These are phyloP conservation scores for Aspergillus quadrilineatus DNA, from an alignment of 2,329 filamentous ascomycete genomes.

Conservation along the genomic window DNA sequence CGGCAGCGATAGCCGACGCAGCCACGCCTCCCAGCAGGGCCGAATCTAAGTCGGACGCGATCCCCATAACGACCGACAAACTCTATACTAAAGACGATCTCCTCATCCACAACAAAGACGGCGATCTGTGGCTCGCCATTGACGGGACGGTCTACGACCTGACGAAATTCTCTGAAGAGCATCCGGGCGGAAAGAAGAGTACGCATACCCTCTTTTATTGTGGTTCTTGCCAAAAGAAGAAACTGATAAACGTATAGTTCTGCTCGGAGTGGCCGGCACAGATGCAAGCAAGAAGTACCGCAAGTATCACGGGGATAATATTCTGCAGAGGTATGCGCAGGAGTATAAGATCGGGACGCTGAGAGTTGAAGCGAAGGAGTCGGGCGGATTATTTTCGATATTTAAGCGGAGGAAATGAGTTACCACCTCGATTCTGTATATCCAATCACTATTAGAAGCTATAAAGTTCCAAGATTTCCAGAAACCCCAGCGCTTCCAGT, in stretches of 20 bases:
- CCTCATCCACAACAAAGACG: conserved; percentile 17
- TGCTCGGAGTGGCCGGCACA: conserved; percentile 12
- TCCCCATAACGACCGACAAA: not conserved
- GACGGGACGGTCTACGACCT: conserved; percentile 27
- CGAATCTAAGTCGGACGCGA: not conserved
- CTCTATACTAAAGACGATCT: conserved; percentile 4
- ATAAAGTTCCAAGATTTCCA: too few species aligned
- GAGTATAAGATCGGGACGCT: conserved; percentile 2
- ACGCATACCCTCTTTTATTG: not conserved
- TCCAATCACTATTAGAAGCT: too few species aligned
- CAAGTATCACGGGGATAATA: conserved; percentile 17
- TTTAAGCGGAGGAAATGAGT: not conserved
- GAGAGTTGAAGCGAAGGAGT: not conserved
- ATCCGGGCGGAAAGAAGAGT: conserved; percentile 28
- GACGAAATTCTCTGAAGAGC: conserved; percentile 22
- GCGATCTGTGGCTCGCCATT: conserved; percentile 26
- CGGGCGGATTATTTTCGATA: conserved; percentile 8
- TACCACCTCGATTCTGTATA: too few species aligned
- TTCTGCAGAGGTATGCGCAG: conserved; percentile 9
- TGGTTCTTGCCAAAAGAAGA: too few species aligned
- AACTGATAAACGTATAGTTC: conserved; percentile 3
- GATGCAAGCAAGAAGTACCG: conserved; percentile 21
- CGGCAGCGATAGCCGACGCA: not conserved
- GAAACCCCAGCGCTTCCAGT: too few species aligned
- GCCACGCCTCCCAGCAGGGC: not conserved